Base-by-base conservation (phyloP, 2,329 filamentous ascomycete species). In the Xylariaceae sp. region DNA sequence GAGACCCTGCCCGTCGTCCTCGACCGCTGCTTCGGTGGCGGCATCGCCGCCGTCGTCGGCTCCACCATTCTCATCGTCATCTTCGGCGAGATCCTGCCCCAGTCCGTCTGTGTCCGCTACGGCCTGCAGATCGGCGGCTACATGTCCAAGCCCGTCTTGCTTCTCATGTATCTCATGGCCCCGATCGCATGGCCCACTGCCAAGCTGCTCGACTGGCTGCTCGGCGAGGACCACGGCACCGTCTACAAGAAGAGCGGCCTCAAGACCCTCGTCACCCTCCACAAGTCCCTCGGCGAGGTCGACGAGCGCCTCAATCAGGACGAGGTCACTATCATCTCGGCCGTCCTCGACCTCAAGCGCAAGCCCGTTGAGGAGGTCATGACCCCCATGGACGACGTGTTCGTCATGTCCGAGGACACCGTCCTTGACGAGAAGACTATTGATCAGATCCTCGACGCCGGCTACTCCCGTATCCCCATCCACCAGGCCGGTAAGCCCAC, bases 351-450 rank as follows among this genome's bases (percentile, higher is more conserved):
- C 66, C 76, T 99, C 58, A 99, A 97, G 73, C 91, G 94, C 59
- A 99, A 99, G 73, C 79, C 92, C 0, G 91, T 99, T 6, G 90
- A 89, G 40, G 87, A 83, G 64, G 96, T 99, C 65, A 99, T 99
- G 94, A 99, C 95, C 0, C 94, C 94, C 1, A 97, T 99, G 88
- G 85, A 89, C 41, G 91, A 99, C 65, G 94, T 97, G 43, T 99
- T 95, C 66, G 92, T 88, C 53, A 89, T 99, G 82, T 90, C 90
- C n/a, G 88, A 92, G 45, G 91, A 99, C 63, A 94, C 92, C 5
- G 78, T 97, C 2, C 73, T 99, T 49, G 90, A 99, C 63, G 92
- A 97, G 69, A 78, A 84, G 63, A 97, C 90, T 59, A 97, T 97
- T 86, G 90, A 97, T 68, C 82, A 83, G 53, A 96, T 99, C 49